Base-by-base conservation (phyloP, 2,329 filamentous ascomycete species). In the Domatiomyces globalis region DNA sequence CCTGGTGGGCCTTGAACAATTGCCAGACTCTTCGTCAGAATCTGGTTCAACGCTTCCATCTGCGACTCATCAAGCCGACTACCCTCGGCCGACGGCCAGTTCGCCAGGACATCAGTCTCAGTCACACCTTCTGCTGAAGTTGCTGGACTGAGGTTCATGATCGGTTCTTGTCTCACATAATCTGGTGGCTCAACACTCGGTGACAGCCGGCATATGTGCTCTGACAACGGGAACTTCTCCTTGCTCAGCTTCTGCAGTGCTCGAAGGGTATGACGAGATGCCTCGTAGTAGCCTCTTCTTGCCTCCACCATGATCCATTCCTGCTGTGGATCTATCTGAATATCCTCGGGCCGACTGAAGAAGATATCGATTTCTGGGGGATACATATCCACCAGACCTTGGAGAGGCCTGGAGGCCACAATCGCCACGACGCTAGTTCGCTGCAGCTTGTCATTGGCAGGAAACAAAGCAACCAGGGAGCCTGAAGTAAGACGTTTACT, bases 1-100 rank as follows among this genome's bases (percentile, higher is more conserved):
- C 81, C 81, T 0, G 87, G 88, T 8, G 88, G 88, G 0, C 89
- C 89, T 68, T 95, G 89, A 0, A 95, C 68, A 29, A 95, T 80
- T 0, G 86, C 79, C 1, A 95, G 62, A 46, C 79, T 77, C 51
- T 80, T 84, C 0, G 81, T 84, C 1, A 92, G 67, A 54, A 94
- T 88, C 1, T 79, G 72, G 15, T 76, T 69, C 0, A 92, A 72
- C 0, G 87, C 87, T 2, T 69, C 65, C 43, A 80, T 73, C 62
- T 95, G 89, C 0, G 85, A 87, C 0, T 66, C 61, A 59, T 95
- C 87, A 7, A 95, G 73, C 27, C 69, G 71, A 1, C 71, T 57
- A 1, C 69, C 65, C 10, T 60, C 58, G 9, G 54, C 43, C 9
- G 55, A 15, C 64, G 80, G 81, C 74, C 80, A 83, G 0, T 67